Evolutionary conservation across 352 stramenopile species (phyloP).

Genomic region (Phytophthora cactorum): DNA sequence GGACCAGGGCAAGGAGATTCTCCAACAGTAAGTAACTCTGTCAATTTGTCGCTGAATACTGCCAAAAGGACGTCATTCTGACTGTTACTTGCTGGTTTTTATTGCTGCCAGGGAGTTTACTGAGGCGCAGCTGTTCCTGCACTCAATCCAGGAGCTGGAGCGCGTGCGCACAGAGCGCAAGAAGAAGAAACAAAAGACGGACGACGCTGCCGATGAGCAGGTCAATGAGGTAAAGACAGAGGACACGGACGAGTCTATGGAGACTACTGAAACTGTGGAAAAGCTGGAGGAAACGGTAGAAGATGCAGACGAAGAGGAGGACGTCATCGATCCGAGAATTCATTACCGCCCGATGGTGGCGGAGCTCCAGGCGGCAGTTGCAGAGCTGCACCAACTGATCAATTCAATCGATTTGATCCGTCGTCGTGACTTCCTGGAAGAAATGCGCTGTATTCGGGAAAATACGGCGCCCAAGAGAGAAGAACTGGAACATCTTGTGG

Average conservation of each 20-base stretch:
- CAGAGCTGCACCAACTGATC: slow-evolving; percentile 86
- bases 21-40: slow-evolving; percentile 58
- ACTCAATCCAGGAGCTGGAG: slow-evolving; percentile 87
- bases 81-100: slow-evolving; percentile 8
- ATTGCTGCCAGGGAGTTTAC: slow-evolving; percentile 69
- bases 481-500: slow-evolving; percentile 80
- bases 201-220: slow-evolving; percentile 17
- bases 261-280: slow-evolving; percentile 26
- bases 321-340: slow-evolving; percentile 87
- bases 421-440: slow-evolving; percentile 79
- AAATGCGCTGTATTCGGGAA: slow-evolving; percentile 87
- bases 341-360: slow-evolving; percentile 87
- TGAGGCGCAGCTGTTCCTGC: slow-evolving; percentile 81
- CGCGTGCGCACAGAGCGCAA: slow-evolving; percentile 58
- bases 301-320: slow-evolving; percentile 50
- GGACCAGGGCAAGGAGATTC: slow-evolving; percentile 79
- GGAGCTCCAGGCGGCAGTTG: slow-evolving; percentile 79
- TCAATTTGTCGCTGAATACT: slow-evolving; percentile 1
- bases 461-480: slow-evolving; percentile 85
- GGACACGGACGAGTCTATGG: slow-evolving; percentile 40
- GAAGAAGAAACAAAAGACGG: slow-evolving; percentile 61
- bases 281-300: slow-evolving; percentile 28
- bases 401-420: slow-evolving; percentile 90
- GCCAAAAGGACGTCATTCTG: background rate
- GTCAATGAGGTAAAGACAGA: slow-evolving; percentile 35